These are phyloP conservation scores for Alternaria gaisen DNA, from an alignment of 2,329 filamentous ascomycete species.

Conservation along the genomic window DNA sequence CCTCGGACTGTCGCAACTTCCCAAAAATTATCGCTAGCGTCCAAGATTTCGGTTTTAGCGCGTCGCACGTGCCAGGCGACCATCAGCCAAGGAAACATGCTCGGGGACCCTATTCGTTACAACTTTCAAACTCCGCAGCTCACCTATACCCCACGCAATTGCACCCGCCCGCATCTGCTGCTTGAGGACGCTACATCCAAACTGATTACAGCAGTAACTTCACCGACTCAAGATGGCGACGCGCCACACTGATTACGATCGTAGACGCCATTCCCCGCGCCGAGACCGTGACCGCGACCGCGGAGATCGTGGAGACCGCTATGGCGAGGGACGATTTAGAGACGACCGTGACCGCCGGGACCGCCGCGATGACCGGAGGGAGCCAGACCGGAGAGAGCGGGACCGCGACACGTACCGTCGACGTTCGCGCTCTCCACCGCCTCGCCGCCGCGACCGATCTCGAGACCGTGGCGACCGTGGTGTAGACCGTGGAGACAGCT, in stretches of 20 bases:
- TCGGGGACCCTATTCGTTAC: slow-evolving; percentile 3
- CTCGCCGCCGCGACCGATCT: slow-evolving; percentile 20
- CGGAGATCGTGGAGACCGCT: slow-evolving; percentile 58
- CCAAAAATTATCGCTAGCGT: slow-evolving; percentile 29
- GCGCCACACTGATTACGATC: slow-evolving; percentile 72
- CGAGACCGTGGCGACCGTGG: slow-evolving; percentile 40
- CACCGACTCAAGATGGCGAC: slow-evolving; percentile 52
- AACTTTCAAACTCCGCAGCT: slow-evolving; percentile 8
- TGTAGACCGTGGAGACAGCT: slow-evolving; percentile 63
- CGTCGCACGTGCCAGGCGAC: slow-evolving; percentile 21
- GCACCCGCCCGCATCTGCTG: slow-evolving; percentile 2
- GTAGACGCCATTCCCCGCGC: slow-evolving; percentile 49
- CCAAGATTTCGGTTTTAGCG: slow-evolving; percentile 39
- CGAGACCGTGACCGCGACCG: slow-evolving; percentile 30
- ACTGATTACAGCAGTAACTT: slow-evolving; percentile 32
- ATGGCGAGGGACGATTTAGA: slow-evolving; percentile 41
- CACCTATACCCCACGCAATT: slow-evolving; percentile 9
- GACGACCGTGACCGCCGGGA: slow-evolving; percentile 68
- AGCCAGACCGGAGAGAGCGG: slow-evolving; percentile 58
- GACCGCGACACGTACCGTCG: slow-evolving; percentile 37
- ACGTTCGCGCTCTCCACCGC: slow-evolving; percentile 14
- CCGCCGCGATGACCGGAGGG: slow-evolving; percentile 56
- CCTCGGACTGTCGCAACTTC: slow-evolving; percentile 14
- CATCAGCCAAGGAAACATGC: slow-evolving; percentile 16
- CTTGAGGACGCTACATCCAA: slow-evolving; percentile 10